Evolutionary conservation across 23 red algal species (phyloP), one percentile per base, ranked within the genome.

Genomic region (Gracilaria caudata): DNA sequence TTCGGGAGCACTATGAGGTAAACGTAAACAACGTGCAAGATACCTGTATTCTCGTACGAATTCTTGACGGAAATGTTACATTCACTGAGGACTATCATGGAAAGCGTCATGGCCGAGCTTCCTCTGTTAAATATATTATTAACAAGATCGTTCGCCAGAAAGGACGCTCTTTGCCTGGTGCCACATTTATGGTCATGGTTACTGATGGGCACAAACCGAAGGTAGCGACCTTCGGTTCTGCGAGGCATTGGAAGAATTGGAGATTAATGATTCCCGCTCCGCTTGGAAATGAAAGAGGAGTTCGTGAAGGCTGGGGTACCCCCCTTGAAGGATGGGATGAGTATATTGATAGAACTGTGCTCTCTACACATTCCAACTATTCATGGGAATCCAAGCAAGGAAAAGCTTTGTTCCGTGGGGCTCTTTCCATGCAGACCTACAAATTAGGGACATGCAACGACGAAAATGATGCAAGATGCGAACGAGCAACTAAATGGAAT

Each of bases 221-320:
- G 14, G 66, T 78, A 4, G 64, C 90, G 7, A 41, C 90, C 14
- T 85, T 93, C 56, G 79, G 80, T 55, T 78, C 79, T 21, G 90
- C 90, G 5, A 77, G 90, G 13, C 90, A 93, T 61, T 86, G 80
- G 81, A 73, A 77, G 43, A 63, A 60, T 57, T 93, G 90, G 90
- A 79, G 56, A 7, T 38, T 65, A 20, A 44, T 93, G 70, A 93
- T 93, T 78, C 90, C 90, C 17, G 66, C 71, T 14, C 90, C 90
- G 19, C 30, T 93, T 7, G 90, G 90, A 34, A 93, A 93, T 44
- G 47, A 46, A 20, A 72, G 90, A 56, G 90, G 90, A 3, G 46
- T 36, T 39, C 49, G 57, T 64, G 68, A 45, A 2, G 90, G 80
- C 34, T 93, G 73, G 56, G 90, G 90, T 39, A 84, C 81, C 0